phyloP scores from a whole-genome alignment of 768 basidiomycete genomes.

The Termitomyces heimii region DNA sequence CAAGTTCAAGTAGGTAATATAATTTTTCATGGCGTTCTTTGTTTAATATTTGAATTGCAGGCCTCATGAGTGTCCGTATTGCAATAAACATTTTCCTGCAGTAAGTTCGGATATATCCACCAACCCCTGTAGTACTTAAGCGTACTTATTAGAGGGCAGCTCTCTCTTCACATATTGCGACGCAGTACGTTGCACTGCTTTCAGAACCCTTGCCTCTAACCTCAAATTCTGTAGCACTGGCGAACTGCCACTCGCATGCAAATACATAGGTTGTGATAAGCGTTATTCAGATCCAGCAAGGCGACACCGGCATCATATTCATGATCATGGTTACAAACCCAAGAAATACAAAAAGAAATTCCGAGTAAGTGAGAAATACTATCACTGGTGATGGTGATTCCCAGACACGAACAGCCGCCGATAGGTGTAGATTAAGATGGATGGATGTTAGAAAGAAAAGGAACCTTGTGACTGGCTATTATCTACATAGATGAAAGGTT shows the following conservation, averaged over 20 bases:
- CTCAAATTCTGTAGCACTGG: slow-evolving; percentile 41
- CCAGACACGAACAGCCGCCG: not conserved
- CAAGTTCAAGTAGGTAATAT: slow-evolving; percentile 44
- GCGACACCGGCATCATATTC: slow-evolving; percentile 53
- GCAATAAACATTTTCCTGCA: slow-evolving; percentile 3
- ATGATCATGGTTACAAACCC: slow-evolving; percentile 45
- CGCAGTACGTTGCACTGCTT: slow-evolving; percentile 6
- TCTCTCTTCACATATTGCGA: slow-evolving; percentile 6
- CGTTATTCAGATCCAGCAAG: slow-evolving; percentile 63
- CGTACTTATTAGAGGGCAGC: not conserved
- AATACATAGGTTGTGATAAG: slow-evolving; percentile 37
- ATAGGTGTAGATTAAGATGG: not conserved
- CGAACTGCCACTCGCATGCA: slow-evolving; percentile 47
- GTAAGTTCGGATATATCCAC: not conserved
- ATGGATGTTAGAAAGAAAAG: not conserved
- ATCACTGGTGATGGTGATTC: not conserved
- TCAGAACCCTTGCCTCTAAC: not conserved
- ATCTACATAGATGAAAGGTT: not conserved
- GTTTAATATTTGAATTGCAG: slow-evolving; percentile 1
- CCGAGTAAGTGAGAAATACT: slow-evolving; percentile 15
- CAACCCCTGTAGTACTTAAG: too few relatives aligned
- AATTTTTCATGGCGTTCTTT: not conserved
- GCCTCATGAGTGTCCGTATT: slow-evolving; percentile 4
- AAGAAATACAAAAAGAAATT: slow-evolving; percentile 37
- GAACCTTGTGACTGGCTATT: not conserved